Evolutionary conservation across 352 stramenopile genomes (phyloP).

Genomic region (Globisporangium carolinianum): DNA sequence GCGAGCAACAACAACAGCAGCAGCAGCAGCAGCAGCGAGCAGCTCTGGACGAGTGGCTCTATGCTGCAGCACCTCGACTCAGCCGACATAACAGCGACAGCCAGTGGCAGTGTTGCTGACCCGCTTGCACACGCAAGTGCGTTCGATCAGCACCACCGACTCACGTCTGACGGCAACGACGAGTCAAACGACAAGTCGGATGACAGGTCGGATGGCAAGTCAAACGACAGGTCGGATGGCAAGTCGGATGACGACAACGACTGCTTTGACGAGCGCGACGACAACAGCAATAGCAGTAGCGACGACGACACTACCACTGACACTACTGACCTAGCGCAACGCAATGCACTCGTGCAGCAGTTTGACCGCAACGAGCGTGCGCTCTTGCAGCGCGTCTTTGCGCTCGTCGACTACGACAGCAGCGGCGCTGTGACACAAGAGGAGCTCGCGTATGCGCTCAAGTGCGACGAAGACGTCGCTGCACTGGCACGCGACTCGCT

Average conservation of each 20-base stretch:
- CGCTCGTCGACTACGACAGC: constrained; percentile 54
- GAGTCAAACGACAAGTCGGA: neutral
- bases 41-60: no score
- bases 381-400: constrained; percentile 39
- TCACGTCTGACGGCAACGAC: neutral
- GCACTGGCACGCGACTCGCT: constrained; percentile 33
- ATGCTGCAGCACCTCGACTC: constrained; percentile 10
- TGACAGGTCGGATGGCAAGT: neutral
- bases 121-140: constrained; percentile 13
- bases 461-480: constrained; percentile 50
- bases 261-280: neutral
- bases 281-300: neutral
- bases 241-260: no score
- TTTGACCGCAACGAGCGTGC: constrained; percentile 33
- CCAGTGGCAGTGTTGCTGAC: constrained; percentile 17
- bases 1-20: constrained; percentile 5
- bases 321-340: neutral
- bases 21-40: constrained; percentile 3
- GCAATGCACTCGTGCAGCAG: constrained; percentile 7
- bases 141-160: neutral
- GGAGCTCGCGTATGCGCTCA: constrained; percentile 60
- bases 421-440: constrained; percentile 57
- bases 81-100: constrained; percentile 14
- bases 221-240: no score
- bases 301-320: neutral